Conservation (phyloP, 352 stramenopile species). For the Phytopythium kandeliae region DNA sequence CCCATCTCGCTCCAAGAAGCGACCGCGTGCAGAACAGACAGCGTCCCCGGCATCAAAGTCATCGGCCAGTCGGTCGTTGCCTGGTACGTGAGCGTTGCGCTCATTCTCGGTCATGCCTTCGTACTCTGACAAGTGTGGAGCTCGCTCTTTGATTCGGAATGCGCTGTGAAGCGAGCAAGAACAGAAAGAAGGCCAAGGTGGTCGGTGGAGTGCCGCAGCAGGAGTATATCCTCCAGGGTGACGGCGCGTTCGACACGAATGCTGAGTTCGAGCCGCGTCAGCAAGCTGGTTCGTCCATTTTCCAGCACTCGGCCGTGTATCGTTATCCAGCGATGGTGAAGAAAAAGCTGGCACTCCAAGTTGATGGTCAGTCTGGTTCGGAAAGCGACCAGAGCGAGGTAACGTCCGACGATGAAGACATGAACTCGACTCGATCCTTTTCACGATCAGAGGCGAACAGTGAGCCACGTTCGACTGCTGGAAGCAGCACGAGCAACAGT, state of each 20-base stretch:
- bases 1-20: slow-evolving; percentile 66
- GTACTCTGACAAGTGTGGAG: no score
- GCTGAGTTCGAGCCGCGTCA: neutral
- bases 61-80: slow-evolving; percentile 6
- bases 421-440: slow-evolving; percentile 25
- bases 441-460: slow-evolving; percentile 28
- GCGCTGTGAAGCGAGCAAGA: slow-evolving; percentile 2
- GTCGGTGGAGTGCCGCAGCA: neutral
- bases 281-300: slow-evolving; percentile 20
- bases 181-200: slow-evolving; percentile 20
- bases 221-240: slow-evolving; percentile 37
- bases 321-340: slow-evolving; percentile 15
- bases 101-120: no score
- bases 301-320: slow-evolving; percentile 27
- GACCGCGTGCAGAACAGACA: slow-evolving; percentile 43
- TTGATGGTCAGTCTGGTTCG: slow-evolving; percentile 56
- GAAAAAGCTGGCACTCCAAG: slow-evolving; percentile 21
- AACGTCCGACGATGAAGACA: slow-evolving; percentile 46
- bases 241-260: slow-evolving; percentile 31
- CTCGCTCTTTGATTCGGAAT: neutral
- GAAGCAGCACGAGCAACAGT: slow-evolving; percentile 37
- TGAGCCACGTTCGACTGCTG: slow-evolving; percentile 32
- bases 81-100: slow-evolving; percentile 1
- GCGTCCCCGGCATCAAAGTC: slow-evolving; percentile 21
- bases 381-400: slow-evolving; percentile 44